Conservation (phyloP, 2,329 filamentous ascomycete genomes). For the Myriangium duriaei region DNA sequence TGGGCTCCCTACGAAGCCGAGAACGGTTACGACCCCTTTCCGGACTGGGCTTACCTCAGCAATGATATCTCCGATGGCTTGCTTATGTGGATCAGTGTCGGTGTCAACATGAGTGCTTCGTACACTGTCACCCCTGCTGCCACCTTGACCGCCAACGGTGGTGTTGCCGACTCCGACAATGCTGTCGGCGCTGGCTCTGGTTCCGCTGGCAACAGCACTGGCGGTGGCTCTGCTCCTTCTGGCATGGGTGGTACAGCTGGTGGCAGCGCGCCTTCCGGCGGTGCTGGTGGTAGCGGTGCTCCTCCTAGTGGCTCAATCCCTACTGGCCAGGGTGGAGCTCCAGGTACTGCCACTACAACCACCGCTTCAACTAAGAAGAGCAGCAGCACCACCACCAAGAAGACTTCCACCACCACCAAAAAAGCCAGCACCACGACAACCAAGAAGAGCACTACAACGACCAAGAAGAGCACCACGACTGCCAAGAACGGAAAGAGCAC, state of each 20-base stretch:
- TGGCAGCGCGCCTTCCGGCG: slow-evolving; percentile 2
- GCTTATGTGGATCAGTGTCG: slow-evolving; percentile 38
- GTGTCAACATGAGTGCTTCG: slow-evolving; percentile 12
- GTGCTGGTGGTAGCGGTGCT: not conserved
- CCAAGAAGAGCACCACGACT: too few relatives aligned
- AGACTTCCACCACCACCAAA: slow-evolving; percentile 5
- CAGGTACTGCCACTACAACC: not conserved
- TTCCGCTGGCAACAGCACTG: not conserved
- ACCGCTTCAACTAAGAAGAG: not conserved
- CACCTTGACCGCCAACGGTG: slow-evolving; percentile 9
- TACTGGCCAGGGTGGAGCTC: too few relatives aligned
- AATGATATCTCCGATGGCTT: slow-evolving; percentile 40
- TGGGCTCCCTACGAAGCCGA: slow-evolving; percentile 39
- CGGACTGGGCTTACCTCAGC: slow-evolving; percentile 46
- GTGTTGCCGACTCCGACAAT: slow-evolving; percentile 11
- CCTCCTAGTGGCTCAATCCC: not conserved
- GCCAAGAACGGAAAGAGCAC: too few relatives aligned
- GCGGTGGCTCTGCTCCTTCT: slow-evolving; percentile 1
- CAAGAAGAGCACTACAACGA: not conserved
- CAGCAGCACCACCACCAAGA: not conserved
- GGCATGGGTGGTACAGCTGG: slow-evolving; percentile 2
- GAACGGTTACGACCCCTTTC: slow-evolving; percentile 43
- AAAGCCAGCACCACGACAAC: not conserved
- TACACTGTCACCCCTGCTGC: slow-evolving; percentile 11
- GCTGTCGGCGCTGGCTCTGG: not conserved